These are phyloP conservation scores for Aspergillus cejpii DNA, from an alignment of 2,329 filamentous ascomycete genomes.

Conservation along the genomic window DNA sequence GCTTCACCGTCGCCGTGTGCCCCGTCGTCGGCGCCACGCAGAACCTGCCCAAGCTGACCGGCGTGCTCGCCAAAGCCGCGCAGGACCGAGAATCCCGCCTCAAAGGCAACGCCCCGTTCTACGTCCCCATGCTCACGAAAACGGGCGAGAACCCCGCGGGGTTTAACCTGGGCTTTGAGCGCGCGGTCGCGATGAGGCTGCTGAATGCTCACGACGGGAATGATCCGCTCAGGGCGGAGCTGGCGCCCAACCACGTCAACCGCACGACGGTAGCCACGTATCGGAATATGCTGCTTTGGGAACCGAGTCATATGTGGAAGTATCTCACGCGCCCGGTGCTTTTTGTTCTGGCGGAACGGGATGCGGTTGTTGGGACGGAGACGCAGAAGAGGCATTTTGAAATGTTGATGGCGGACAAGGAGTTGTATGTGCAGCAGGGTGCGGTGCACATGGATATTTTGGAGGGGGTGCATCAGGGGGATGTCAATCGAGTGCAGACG, in stretches of 20 bases:
- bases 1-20: constrained; percentile 22
- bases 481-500: not conserved
- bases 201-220: not conserved
- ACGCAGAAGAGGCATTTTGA: not conserved
- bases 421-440: not conserved
- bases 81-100: constrained; percentile 38
- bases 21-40: constrained; percentile 15
- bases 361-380: not conserved
- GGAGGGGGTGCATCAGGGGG: not conserved
- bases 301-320: not conserved
- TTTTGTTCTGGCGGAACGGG: not conserved
- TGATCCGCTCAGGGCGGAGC: not conserved
- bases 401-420: not conserved
- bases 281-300: not conserved
- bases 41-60: constrained; percentile 6
- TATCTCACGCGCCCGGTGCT: not conserved
- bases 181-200: not conserved
- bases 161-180: constrained; percentile 12
- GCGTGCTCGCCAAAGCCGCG: constrained; percentile 28
- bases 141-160: constrained; percentile 36
- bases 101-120: constrained; percentile 35
- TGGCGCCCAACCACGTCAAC: not conserved
- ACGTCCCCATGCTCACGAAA: constrained; percentile 33
- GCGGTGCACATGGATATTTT: not conserved
- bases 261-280: not conserved